phyloP scores from a whole-genome alignment of 495 filamentous ascomycete genomes.

The Trichoderma erinaceum region DNA sequence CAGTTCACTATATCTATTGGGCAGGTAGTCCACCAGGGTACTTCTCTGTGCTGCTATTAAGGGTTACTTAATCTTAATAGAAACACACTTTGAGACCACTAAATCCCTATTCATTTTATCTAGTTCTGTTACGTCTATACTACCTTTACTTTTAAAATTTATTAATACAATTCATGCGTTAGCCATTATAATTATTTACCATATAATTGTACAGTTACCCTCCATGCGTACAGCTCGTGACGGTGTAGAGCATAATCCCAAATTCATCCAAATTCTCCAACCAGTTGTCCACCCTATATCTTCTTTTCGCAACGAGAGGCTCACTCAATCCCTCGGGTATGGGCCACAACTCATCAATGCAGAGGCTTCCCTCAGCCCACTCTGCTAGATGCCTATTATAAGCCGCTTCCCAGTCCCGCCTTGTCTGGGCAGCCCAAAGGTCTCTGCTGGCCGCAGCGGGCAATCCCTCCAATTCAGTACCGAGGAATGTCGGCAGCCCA shows the following conservation, averaged over 20 bases:
- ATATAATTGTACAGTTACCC: not conserved
- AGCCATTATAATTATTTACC: too few species aligned
- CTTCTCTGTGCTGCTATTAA: too few species aligned
- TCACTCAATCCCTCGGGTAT: conserved; percentile 28
- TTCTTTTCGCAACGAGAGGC: conserved; percentile 23
- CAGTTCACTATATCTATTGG: too few species aligned
- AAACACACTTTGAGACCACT: too few species aligned
- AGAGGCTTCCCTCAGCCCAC: conserved; percentile 32
- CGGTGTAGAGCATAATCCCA: conserved; percentile 45
- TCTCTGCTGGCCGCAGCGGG: conserved; percentile 32
- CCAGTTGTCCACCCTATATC: conserved; percentile 37
- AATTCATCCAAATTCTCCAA: conserved; percentile 41
- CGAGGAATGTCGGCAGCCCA: conserved; percentile 40
- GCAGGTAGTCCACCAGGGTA: too few species aligned
- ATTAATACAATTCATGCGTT: too few species aligned
- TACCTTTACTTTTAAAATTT: too few species aligned
- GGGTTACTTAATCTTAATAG: too few species aligned
- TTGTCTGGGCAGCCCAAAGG: conserved; percentile 32
- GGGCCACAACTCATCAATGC: conserved; percentile 44
- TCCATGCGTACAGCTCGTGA: conserved; percentile 39
- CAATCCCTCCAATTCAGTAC: conserved; percentile 36
- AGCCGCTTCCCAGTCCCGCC: conserved; percentile 35
- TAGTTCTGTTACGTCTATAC: too few species aligned
- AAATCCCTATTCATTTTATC: too few species aligned
- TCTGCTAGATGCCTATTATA: conserved; percentile 39